Percentiles rank a stretch among this genome's conserved stretches.
These are phyloP conservation scores for Phytopythium mirpurense DNA, from an alignment of 352 stramenopile species.

Conservation along the genomic window DNA sequence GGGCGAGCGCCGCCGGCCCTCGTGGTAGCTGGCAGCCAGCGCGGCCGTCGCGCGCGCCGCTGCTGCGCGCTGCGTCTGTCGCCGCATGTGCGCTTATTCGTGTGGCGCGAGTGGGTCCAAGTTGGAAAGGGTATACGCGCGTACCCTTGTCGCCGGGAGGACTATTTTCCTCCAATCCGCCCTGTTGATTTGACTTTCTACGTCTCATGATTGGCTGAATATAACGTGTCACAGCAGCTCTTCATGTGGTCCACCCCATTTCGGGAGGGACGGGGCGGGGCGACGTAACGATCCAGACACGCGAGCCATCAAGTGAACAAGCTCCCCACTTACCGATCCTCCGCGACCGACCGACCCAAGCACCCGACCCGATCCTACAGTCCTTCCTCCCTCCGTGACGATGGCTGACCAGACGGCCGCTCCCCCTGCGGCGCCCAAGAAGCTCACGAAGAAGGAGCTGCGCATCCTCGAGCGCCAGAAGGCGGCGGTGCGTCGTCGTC, in stretches of 20 bases:
- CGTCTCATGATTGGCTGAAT: constrained; percentile 23
- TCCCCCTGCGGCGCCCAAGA: constrained; percentile 40
- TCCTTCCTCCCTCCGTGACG: constrained; percentile 1
- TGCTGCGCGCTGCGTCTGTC: constrained; percentile 15
- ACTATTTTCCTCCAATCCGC: constrained; percentile 44
- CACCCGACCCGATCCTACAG: background rate
- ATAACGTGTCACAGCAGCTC: background rate
- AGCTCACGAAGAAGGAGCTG: constrained; percentile 89
- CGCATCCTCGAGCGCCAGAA: constrained; percentile 86
- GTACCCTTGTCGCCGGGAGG: constrained; percentile 1
- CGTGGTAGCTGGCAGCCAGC: constrained; percentile 12
- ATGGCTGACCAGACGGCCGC: constrained; percentile 43
- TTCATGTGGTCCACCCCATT: background rate
- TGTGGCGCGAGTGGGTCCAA: constrained; percentile 1
- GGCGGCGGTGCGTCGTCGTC: constrained; percentile 37
- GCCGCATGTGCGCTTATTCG: constrained; percentile 17
- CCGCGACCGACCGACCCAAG: too few species aligned
- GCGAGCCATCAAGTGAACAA: background rate
- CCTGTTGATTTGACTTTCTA: too few species aligned
- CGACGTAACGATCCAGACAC: background rate
- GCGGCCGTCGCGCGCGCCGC: constrained; percentile 5
- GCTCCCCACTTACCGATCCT: constrained; percentile 21
- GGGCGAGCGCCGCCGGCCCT: constrained; percentile 17
- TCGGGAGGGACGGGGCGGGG: constrained; percentile 1
- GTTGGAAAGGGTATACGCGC: too few species aligned